Conservation (phyloP, 129 eudicot genomes). For the Scalesia atractyloides region DNA sequence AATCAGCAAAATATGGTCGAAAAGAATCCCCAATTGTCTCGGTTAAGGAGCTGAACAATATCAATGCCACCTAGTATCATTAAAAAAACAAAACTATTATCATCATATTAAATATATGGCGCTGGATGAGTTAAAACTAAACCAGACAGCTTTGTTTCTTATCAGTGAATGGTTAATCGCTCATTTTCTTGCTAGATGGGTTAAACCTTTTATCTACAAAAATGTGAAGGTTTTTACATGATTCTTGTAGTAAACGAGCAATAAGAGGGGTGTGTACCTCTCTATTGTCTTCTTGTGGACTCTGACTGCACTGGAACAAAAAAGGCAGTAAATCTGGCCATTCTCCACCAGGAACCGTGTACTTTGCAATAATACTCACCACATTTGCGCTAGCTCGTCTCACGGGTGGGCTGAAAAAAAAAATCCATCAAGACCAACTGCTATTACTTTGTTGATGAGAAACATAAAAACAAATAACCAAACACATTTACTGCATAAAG, state of each 20-base stretch:
- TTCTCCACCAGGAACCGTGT: slow-evolving; percentile 95
- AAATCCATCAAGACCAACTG: slow-evolving; percentile 13
- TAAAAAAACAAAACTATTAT: slow-evolving; percentile 17
- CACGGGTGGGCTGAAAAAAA: slow-evolving; percentile 77
- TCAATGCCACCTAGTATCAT: slow-evolving; percentile 80
- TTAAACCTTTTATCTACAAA: not conserved
- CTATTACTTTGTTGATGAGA: slow-evolving; percentile 11
- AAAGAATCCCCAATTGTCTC: slow-evolving; percentile 93
- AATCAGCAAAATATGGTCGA: slow-evolving; percentile 87
- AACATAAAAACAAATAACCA: not conserved
- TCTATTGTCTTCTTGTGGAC: slow-evolving; percentile 95
- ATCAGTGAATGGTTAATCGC: not conserved
- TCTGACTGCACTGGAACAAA: slow-evolving; percentile 96
- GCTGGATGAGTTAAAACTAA: no score
- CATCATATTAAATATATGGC: not conserved
- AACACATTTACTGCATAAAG: slow-evolving; percentile 14
- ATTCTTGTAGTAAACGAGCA: not conserved
- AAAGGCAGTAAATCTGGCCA: slow-evolving; percentile 97
- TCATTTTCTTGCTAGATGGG: not conserved
- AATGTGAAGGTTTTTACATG: not conserved
- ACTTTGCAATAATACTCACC: slow-evolving; percentile 91
- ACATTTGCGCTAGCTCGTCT: slow-evolving; percentile 98
- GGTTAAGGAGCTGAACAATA: slow-evolving; percentile 92
- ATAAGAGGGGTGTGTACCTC: slow-evolving; percentile 47
- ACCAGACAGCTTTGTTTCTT: not conserved